Percentiles rank a stretch among this genome's conserved stretches.
Conservation (phyloP, 1,284 basidiomycete genomes). For the Cerrena zonata region DNA sequence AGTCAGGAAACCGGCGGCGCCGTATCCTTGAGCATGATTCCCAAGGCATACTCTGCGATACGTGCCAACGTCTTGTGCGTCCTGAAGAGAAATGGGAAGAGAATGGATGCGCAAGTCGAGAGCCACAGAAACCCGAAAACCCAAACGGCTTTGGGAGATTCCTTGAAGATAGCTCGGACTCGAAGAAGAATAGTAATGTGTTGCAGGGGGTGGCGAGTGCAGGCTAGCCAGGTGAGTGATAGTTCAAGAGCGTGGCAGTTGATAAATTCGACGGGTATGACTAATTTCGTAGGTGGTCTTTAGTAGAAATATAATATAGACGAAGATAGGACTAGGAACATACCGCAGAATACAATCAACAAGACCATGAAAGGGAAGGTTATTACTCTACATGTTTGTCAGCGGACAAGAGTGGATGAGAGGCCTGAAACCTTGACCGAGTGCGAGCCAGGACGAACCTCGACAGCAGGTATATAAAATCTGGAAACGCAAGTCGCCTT, state of each 20-base stretch:
- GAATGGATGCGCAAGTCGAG: background rate
- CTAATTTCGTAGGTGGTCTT: no score
- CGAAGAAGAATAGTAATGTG: conserved; percentile 6
- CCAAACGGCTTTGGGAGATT: background rate
- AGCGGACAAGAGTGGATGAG: background rate
- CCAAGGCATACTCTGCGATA: background rate
- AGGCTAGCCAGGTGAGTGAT: no score
- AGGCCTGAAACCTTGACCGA: background rate
- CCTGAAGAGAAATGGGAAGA: background rate
- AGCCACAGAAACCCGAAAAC: conserved; percentile 5
- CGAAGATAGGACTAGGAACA: background rate
- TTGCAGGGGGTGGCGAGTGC: conserved; percentile 2
- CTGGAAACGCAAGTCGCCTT: background rate
- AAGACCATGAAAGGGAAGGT: background rate
- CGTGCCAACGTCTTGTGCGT: background rate
- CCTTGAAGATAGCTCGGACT: conserved; percentile 2
- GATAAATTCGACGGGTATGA: no score
- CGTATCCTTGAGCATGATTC: background rate
- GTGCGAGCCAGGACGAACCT: background rate
- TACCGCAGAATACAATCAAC: background rate
- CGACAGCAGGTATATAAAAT: background rate
- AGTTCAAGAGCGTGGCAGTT: no score
- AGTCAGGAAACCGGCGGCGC: conserved; percentile 1
- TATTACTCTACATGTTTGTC: background rate
- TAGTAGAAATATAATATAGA: no score